These are phyloP conservation scores for Thelonectria olida DNA, from an alignment of 2,329 filamentous ascomycete genomes.

Conservation along the genomic window DNA sequence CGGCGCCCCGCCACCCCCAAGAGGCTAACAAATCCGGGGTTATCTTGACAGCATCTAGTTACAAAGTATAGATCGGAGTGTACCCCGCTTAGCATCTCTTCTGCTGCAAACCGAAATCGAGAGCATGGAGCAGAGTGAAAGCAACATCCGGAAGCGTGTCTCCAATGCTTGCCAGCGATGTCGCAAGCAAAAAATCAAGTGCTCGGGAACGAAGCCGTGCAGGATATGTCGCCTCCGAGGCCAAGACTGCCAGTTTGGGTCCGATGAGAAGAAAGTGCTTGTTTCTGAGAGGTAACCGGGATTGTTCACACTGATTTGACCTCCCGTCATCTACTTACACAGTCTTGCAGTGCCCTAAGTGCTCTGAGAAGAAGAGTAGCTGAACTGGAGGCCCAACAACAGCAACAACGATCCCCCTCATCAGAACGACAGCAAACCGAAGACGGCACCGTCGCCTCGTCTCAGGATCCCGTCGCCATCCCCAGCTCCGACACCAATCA, in stretches of 20 bases:
- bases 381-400: not conserved
- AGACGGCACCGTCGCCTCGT: too few species aligned
- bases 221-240: slow-evolving; percentile 4
- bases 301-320: not conserved
- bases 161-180: slow-evolving; percentile 21
- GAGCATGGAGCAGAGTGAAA: not conserved
- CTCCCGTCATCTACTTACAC: not conserved
- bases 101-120: not conserved
- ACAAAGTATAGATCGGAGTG: too few species aligned
- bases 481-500: not conserved
- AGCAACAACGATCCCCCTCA: not conserved
- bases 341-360: not conserved
- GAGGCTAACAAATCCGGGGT: too few species aligned
- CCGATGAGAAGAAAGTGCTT: slow-evolving; percentile 10
- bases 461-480: too few species aligned
- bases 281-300: slow-evolving; percentile 11
- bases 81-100: too few species aligned
- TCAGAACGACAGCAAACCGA: not conserved
- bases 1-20: too few species aligned
- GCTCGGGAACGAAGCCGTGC: slow-evolving; percentile 16
- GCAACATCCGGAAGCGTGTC: slow-evolving; percentile 6
- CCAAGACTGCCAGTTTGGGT: slow-evolving; percentile 9
- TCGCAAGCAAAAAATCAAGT: slow-evolving; percentile 20
- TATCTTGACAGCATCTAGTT: too few species aligned
- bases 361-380: not conserved